Evolutionary conservation across 2,329 filamentous ascomycete genomes (phyloP).

Genomic region (Exophiala aquamarina): DNA sequence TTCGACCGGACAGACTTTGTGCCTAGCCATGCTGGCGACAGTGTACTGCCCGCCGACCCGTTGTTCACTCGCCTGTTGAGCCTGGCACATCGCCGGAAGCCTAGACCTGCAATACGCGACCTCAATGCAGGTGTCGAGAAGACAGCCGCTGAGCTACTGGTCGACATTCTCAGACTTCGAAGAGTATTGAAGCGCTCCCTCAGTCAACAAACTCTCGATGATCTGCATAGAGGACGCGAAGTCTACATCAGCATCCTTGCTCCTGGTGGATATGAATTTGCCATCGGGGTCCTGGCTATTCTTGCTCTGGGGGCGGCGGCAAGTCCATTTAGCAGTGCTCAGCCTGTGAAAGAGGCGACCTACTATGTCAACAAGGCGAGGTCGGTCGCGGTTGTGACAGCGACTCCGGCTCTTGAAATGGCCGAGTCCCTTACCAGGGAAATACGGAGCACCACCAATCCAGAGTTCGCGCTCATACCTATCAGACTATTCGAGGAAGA

Average conservation of each 20-base stretch:
- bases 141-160: slow-evolving; percentile 35
- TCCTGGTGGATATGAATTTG: slow-evolving; percentile 38
- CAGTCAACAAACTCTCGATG: slow-evolving; percentile 20
- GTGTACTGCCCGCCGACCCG: slow-evolving; percentile 34
- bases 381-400: slow-evolving; percentile 24
- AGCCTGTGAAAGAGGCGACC: slow-evolving; percentile 35
- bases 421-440: slow-evolving; percentile 22
- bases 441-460: slow-evolving; percentile 23
- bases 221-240: slow-evolving; percentile 31
- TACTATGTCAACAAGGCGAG: slow-evolving; percentile 33
- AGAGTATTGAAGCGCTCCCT: slow-evolving; percentile 24
- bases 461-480: slow-evolving; percentile 27
- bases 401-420: slow-evolving; percentile 21
- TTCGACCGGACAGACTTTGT: slow-evolving; percentile 30
- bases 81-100: slow-evolving; percentile 31
- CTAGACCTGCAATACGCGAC: slow-evolving; percentile 33
- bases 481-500: slow-evolving; percentile 28
- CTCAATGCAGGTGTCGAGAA: slow-evolving; percentile 34
- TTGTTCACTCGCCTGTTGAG: slow-evolving; percentile 35
- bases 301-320: slow-evolving; percentile 36
- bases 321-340: slow-evolving; percentile 33
- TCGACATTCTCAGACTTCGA: slow-evolving; percentile 33
- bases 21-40: slow-evolving; percentile 31
- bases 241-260: slow-evolving; percentile 36
- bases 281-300: slow-evolving; percentile 36